phyloP scores from a whole-genome alignment of 768 basidiomycete species.

The Terana coerulea region DNA sequence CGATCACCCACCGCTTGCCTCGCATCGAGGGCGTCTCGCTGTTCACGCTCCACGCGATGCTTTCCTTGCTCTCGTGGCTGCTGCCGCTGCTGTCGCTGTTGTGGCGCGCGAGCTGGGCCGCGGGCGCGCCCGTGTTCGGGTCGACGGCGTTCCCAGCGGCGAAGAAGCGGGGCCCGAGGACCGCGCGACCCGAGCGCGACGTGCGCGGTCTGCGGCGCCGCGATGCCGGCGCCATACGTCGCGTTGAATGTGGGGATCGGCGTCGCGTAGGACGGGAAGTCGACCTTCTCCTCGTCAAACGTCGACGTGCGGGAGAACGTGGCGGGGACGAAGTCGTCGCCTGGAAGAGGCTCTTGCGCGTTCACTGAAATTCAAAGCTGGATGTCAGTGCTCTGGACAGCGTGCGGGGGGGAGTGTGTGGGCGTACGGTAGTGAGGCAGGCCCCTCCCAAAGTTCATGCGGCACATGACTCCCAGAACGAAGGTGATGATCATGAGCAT shows the following conservation, averaged over 20 bases:
- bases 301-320: constrained; percentile 27
- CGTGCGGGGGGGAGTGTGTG: not conserved
- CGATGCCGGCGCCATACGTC: constrained; percentile 30
- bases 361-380: constrained; percentile 40
- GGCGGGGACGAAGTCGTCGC: constrained; percentile 36
- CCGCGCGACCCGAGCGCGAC: constrained; percentile 32
- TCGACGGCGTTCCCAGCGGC: constrained; percentile 35
- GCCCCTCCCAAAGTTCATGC: constrained; percentile 76
- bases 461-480: constrained; percentile 61
- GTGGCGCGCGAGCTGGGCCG: constrained; percentile 23
- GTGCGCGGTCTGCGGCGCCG: constrained; percentile 35
- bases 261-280: constrained; percentile 53
- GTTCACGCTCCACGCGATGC: constrained; percentile 30
- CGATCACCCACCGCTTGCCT: constrained; percentile 47
- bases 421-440: constrained; percentile 44
- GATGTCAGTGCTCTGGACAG: not conserved
- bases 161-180: constrained; percentile 47
- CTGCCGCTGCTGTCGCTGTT: constrained; percentile 34
- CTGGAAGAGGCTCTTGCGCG: constrained; percentile 46
- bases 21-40: constrained; percentile 24
- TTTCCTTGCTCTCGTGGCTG: constrained; percentile 40
- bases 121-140: constrained; percentile 12
- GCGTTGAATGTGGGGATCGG: constrained; percentile 54
- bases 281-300: constrained; percentile 43
- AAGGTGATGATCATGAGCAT: constrained; percentile 51